A percentile compares a stretch with the other conserved stretches of the same genome.
Conservation (phyloP, 2,329 filamentous ascomycete species). For the Colletotrichum sublineola region DNA sequence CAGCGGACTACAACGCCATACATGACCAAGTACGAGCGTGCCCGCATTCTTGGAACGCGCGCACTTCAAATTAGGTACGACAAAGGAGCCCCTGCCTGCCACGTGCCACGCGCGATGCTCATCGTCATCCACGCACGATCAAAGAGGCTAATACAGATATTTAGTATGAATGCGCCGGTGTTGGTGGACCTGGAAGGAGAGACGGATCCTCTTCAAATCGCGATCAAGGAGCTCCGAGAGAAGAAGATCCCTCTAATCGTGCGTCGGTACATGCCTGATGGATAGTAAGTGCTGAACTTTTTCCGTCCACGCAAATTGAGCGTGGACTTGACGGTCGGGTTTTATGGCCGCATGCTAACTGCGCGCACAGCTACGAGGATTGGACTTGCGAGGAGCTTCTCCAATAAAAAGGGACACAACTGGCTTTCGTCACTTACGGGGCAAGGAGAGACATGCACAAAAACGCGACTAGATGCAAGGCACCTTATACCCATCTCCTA, state of each 20-base stretch:
- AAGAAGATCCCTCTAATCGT: conserved; percentile 99
- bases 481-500: conserved; percentile 41
- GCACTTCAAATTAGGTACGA: conserved; percentile 95
- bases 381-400: conserved; percentile 98
- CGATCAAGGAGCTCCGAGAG: conserved; percentile 95
- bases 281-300: conserved; percentile 76
- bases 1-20: conserved; percentile 94
- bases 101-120: not conserved
- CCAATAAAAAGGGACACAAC: conserved; percentile 55
- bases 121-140: conserved; percentile 5
- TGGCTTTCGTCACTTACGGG: conserved; percentile 19
- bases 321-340: not conserved
- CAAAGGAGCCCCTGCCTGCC: not conserved
- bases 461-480: conserved; percentile 39
- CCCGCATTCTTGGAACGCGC: conserved; percentile 91
- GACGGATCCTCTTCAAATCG: conserved; percentile 97
- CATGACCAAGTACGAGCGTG: conserved; percentile 99
- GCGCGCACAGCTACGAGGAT: conserved; percentile 84
- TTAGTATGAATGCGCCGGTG: conserved; percentile 96
- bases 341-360: conserved; percentile 42
- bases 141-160: conserved; percentile 40
- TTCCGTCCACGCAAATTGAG: conserved; percentile 9
- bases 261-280: conserved; percentile 94
- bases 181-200: conserved; percentile 97
- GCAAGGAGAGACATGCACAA: conserved; percentile 18